Conservation (phyloP, 176 grass and related monocot species). For the Zea luxurians region DNA sequence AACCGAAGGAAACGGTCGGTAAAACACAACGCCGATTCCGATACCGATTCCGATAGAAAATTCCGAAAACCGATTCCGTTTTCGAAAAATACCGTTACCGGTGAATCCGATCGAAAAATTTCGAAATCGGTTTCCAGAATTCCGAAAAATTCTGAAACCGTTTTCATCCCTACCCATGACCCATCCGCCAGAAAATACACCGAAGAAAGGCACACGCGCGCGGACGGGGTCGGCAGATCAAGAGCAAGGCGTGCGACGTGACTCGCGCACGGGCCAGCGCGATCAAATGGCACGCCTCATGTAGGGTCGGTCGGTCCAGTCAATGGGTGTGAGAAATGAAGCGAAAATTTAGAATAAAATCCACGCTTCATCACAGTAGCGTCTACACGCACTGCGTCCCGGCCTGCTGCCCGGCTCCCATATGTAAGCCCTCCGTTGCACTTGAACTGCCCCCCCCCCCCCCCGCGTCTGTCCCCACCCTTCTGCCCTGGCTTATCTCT, state of each 20-base stretch:
- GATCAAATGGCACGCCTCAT: slow-evolving; percentile 28
- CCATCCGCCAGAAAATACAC: no score
- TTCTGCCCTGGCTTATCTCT: background rate
- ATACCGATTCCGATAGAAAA: no score
- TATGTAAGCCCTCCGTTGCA: slow-evolving; percentile 39
- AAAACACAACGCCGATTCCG: no score
- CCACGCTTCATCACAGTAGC: background rate
- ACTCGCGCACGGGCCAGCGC: background rate
- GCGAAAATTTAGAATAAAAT: background rate
- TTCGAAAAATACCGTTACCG: no score
- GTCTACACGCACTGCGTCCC: background rate
- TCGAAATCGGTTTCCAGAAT: no score
- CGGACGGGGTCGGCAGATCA: background rate
- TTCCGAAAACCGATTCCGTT: no score
- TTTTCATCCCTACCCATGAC: no score
- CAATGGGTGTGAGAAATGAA: slow-evolving; percentile 34
- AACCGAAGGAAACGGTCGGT: no score
- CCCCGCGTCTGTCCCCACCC: background rate
- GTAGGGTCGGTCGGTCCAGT: slow-evolving; percentile 10
- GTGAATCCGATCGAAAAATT: no score
- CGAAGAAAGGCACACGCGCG: no score
- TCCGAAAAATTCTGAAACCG: no score
- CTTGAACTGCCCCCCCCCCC: background rate
- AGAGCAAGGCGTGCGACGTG: background rate
- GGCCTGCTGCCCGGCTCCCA: background rate